Conservation (phyloP, 768 basidiomycete species). For the Mycena polygramma region DNA sequence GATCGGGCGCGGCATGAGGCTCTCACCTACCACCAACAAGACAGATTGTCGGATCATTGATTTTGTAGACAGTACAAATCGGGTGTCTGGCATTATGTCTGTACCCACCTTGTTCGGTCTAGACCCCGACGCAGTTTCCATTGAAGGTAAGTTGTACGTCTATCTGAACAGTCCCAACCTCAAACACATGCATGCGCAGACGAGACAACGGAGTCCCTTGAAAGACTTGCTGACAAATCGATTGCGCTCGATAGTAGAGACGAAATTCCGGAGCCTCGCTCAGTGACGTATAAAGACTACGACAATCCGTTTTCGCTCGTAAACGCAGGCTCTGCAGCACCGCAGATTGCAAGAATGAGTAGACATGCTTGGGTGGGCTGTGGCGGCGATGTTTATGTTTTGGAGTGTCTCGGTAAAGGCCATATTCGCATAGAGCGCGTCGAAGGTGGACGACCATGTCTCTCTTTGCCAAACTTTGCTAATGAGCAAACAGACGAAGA, state of each 20-base stretch:
- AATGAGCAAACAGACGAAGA: slow-evolving; percentile 43
- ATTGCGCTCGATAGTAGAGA: slow-evolving; percentile 42
- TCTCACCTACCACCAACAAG: slow-evolving; percentile 86
- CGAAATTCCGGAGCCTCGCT: slow-evolving; percentile 66
- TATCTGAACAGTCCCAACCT: slow-evolving; percentile 12
- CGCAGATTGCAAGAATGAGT: slow-evolving; percentile 69
- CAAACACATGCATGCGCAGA: slow-evolving; percentile 52
- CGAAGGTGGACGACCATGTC: slow-evolving; percentile 42
- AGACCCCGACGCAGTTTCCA: slow-evolving; percentile 71
- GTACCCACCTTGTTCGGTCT: slow-evolving; percentile 90
- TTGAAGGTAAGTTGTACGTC: slow-evolving; percentile 63
- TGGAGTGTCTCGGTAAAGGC: slow-evolving; percentile 82
- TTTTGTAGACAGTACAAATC: slow-evolving; percentile 82
- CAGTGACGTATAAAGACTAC: slow-evolving; percentile 81
- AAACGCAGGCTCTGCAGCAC: slow-evolving; percentile 61
- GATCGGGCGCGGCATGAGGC: slow-evolving; percentile 94
- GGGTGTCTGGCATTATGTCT: slow-evolving; percentile 80
- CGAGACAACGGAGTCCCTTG: slow-evolving; percentile 63
- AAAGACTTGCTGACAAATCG: slow-evolving; percentile 52
- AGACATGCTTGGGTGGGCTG: slow-evolving; percentile 84
- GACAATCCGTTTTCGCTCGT: slow-evolving; percentile 79
- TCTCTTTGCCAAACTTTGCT: not conserved
- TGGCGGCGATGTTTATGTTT: slow-evolving; percentile 75
- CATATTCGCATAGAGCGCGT: slow-evolving; percentile 71
- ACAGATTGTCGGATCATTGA: slow-evolving; percentile 90